Base-by-base conservation (phyloP, 306 rosid species). In the Quercus berberidifolia region DNA sequence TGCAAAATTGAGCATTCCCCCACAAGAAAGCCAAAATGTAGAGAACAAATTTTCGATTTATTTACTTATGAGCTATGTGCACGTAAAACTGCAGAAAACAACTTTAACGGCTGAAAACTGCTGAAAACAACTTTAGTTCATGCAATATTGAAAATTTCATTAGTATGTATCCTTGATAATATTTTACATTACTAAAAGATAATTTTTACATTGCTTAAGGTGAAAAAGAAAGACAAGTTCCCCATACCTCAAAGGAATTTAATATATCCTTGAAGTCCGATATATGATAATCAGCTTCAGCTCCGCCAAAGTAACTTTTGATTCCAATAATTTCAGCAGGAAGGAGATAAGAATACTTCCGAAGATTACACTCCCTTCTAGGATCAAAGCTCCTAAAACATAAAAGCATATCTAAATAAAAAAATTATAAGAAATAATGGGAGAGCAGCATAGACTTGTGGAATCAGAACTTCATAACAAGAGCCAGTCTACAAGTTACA, bases 371-470 rank as follows among this genome's bases (percentile, higher is more conserved):
- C 86, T 95, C 98, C 83, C 75, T 88, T 85, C 99, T 86, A 5
- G 98, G 94, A 86, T 91, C 95, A 89, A 95, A 91, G 81, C 94
- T 92, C 91, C 98, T 95, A 67, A 55, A 55, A 64, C 91, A 95
- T 92, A 70, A 67, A 12, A 19, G 71, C 72, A 76, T 28, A 79
- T 52, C 68, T 64, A 65, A 78, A 81, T 56, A 23, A 62, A 75
- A 76, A 9, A 71, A 81, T 64, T 67, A 69, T 23, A 79, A 26
- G 60, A 71, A 43, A 54, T 15, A 58, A 73, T 54, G 21, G 77
- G 21, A 78, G 35, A 55, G 76, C 43, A 57, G 10, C n/a, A 57
- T 58, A 52, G 75, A 83, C 54, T 56, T 74, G 43, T 21, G 12
- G 33, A 65, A 55, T 56, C 51, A 67, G 60, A 28, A 79, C 30